phyloP scores from a whole-genome alignment of 2,329 filamentous ascomycete species.

The Colletotrichum destructivum region DNA sequence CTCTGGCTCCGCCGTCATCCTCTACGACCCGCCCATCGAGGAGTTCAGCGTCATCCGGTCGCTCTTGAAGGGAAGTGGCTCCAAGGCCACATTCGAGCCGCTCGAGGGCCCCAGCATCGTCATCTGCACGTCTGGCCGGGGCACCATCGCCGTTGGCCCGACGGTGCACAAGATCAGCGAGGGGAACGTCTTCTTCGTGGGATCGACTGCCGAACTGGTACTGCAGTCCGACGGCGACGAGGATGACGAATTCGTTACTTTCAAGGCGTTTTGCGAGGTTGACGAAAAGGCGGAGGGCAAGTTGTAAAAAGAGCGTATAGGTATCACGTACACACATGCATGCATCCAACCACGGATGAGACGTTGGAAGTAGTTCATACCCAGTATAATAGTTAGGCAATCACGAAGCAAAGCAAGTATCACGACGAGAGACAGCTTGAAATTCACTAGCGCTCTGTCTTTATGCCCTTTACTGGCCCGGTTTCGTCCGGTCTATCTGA shows the following conservation, averaged over 20 bases:
- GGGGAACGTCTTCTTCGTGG: constrained; percentile 87
- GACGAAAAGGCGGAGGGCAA: constrained; percentile 60
- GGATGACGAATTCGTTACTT: constrained; percentile 84
- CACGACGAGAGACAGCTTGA: constrained; percentile 10
- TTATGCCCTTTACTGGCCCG: not conserved
- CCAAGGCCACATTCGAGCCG: constrained; percentile 90
- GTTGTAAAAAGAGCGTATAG: constrained; percentile 43
- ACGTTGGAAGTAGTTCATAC: constrained; percentile 29
- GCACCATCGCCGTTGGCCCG: constrained; percentile 87
- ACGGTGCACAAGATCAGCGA: constrained; percentile 82
- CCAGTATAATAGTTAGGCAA: constrained; percentile 20
- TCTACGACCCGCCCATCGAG: constrained; percentile 97
- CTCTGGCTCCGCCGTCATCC: constrained; percentile 77
- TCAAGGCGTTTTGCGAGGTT: constrained; percentile 95
- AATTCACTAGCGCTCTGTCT: constrained; percentile 3
- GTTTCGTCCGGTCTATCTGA: not conserved
- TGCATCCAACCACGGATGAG: not conserved
- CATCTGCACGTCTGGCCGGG: constrained; percentile 88
- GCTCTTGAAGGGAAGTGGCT: constrained; percentile 77
- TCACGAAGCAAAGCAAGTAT: not conserved
- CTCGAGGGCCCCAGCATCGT: constrained; percentile 92
- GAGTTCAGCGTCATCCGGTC: constrained; percentile 94
- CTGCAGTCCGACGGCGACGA: constrained; percentile 76
- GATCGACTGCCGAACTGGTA: constrained; percentile 86
- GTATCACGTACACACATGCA: constrained; percentile 1